Percentiles rank a stretch among this genome's conserved stretches.
These are phyloP conservation scores for Trichophyton verrucosum DNA, from an alignment of 2,329 filamentous ascomycete species.

Conservation along the genomic window DNA sequence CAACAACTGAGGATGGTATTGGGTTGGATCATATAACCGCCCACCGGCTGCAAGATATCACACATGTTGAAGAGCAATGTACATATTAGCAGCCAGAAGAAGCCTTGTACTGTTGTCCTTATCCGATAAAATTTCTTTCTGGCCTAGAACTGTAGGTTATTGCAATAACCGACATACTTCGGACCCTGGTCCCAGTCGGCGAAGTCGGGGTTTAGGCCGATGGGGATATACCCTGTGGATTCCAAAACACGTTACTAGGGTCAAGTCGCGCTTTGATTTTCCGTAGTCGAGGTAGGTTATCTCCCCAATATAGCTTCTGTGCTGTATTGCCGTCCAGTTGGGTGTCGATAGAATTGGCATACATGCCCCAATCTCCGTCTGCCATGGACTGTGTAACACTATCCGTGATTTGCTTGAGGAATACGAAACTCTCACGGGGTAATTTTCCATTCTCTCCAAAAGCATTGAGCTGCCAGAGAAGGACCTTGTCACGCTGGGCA, in stretches of 20 bases:
- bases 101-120: not conserved
- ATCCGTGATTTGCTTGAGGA: conserved; percentile 33
- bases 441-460: conserved; percentile 24
- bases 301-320: conserved; percentile 42
- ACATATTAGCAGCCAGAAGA: not conserved
- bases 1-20: not conserved
- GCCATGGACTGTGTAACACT: conserved; percentile 35
- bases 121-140: not conserved
- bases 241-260: conserved; percentile 41
- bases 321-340: conserved; percentile 24
- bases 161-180: not conserved
- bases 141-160: not conserved
- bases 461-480: conserved; percentile 49
- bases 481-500: conserved; percentile 47
- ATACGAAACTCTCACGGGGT: conserved; percentile 15
- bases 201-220: not conserved
- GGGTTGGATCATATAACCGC: not conserved
- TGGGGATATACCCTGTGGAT: conserved; percentile 32
- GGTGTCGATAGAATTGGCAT: conserved; percentile 48
- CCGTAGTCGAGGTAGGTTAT: conserved; percentile 35
- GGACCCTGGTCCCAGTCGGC: not conserved
- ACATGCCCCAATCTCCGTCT: conserved; percentile 32
- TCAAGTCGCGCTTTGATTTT: conserved; percentile 41
- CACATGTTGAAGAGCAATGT: not conserved
- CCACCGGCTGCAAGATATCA: not conserved